A percentile compares a stretch with the other conserved stretches of the same genome.
Conservation (phyloP, 2,329 filamentous ascomycete genomes). For the Cryoendolithus antarcticus region DNA sequence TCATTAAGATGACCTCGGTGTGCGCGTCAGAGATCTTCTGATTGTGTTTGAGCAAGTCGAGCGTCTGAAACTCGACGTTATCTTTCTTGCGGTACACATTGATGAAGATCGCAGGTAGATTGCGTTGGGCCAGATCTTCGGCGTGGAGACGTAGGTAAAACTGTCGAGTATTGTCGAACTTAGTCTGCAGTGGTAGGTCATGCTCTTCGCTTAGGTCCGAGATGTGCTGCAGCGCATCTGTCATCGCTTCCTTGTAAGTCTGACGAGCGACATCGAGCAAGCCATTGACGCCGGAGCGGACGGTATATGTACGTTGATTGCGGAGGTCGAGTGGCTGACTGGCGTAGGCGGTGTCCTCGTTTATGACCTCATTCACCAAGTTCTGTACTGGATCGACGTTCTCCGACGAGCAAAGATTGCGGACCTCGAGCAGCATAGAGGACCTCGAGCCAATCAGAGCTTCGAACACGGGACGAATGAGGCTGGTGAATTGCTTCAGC, state of each 20-base stretch:
- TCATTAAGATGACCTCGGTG: slow-evolving; percentile 71
- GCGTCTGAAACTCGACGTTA: slow-evolving; percentile 75
- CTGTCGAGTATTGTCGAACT: slow-evolving; percentile 63
- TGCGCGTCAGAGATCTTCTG: slow-evolving; percentile 64
- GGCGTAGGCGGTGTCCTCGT: slow-evolving; percentile 68
- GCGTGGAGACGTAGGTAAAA: slow-evolving; percentile 63
- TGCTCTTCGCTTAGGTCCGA: slow-evolving; percentile 49
- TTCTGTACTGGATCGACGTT: slow-evolving; percentile 50
- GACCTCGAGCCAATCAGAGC: slow-evolving; percentile 54
- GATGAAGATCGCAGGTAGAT: slow-evolving; percentile 58
- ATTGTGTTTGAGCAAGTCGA: slow-evolving; percentile 70
- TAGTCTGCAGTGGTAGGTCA: slow-evolving; percentile 51
- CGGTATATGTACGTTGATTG: slow-evolving; percentile 81
- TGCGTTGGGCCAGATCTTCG: slow-evolving; percentile 48
- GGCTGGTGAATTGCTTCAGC: slow-evolving; percentile 67
- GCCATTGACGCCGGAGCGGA: slow-evolving; percentile 74
- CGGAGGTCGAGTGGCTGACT: slow-evolving; percentile 70
- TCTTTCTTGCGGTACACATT: slow-evolving; percentile 62
- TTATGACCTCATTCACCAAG: slow-evolving; percentile 59
- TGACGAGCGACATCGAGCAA: slow-evolving; percentile 79
- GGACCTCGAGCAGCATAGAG: slow-evolving; percentile 53
- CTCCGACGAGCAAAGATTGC: slow-evolving; percentile 53
- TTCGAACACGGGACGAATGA: slow-evolving; percentile 54
- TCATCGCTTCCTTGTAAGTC: slow-evolving; percentile 78
- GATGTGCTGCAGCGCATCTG: slow-evolving; percentile 63